phyloP scores from a whole-genome alignment of 2,329 filamentous ascomycete species.

The Hortaea sp. region DNA sequence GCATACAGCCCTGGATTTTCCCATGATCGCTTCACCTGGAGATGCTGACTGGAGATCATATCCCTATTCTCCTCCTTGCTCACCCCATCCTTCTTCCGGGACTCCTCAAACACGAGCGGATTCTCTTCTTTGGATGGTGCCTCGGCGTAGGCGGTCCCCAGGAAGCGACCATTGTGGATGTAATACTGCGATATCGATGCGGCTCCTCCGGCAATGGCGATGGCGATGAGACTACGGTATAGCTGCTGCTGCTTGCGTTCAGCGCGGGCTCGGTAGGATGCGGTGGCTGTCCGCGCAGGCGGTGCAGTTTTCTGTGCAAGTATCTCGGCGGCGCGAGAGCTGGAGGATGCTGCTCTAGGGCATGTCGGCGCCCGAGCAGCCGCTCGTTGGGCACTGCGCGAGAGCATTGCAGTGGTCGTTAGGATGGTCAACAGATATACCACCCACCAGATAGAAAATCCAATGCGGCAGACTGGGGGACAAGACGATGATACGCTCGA shows the following conservation, averaged over 20 bases:
- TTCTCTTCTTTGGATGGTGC: constrained; percentile 35
- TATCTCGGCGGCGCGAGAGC: constrained; percentile 15
- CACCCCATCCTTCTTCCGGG: constrained; percentile 40
- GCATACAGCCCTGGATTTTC: constrained; percentile 81
- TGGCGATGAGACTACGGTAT: constrained; percentile 32
- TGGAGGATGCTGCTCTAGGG: constrained; percentile 11
- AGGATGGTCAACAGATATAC: too few relatives aligned
- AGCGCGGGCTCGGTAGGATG: constrained; percentile 26
- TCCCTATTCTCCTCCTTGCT: constrained; percentile 66
- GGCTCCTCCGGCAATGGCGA: constrained; percentile 34
- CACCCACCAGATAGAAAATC: too few relatives aligned
- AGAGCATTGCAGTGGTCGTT: constrained; percentile 5
- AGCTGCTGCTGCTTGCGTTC: constrained; percentile 37
- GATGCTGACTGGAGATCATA: constrained; percentile 71
- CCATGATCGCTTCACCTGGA: constrained; percentile 75
- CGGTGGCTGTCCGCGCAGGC: constrained; percentile 11
- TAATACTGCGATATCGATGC: constrained; percentile 37
- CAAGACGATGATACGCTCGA: too few relatives aligned
- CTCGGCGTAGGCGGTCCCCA: constrained; percentile 39
- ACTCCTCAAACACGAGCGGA: constrained; percentile 58
- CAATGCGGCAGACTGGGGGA: too few relatives aligned
- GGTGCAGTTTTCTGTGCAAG: constrained; percentile 13
- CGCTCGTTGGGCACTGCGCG: constrained; percentile 8
- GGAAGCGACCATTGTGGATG: constrained; percentile 28
- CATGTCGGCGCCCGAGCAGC: constrained; percentile 4